phyloP scores from a whole-genome alignment of 345 rosid genomes.

The Dipteronia dyeriana region DNA sequence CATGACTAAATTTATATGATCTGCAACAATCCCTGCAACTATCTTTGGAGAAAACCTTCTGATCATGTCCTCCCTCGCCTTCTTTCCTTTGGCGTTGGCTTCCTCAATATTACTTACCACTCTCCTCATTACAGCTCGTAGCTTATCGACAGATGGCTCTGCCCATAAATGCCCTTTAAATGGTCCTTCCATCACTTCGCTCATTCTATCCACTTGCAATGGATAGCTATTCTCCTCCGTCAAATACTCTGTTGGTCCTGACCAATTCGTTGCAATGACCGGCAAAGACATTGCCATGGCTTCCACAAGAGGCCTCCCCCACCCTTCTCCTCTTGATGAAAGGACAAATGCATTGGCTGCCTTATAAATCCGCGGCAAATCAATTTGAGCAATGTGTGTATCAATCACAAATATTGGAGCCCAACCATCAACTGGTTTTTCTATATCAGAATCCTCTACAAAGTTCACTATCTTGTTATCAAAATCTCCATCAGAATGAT shows the following conservation, averaged over 20 bases:
- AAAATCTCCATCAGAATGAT: conserved; percentile 64
- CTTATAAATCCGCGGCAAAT: conserved; percentile 70
- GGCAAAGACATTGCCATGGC: conserved; percentile 94
- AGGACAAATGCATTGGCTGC: conserved; percentile 81
- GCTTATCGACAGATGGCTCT: conserved; percentile 67
- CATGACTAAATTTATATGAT: conserved; percentile 39
- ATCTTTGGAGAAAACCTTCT: conserved; percentile 67
- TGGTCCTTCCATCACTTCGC: conserved; percentile 72
- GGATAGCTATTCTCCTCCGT: conserved; percentile 73
- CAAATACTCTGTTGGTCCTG: conserved; percentile 79
- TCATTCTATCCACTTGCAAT: conserved; percentile 56
- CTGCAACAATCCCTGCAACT: conserved; percentile 58
- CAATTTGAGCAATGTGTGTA: conserved; percentile 65
- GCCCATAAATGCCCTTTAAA: conserved; percentile 83
- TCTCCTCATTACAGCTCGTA: conserved; percentile 61
- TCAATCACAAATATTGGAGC: conserved; percentile 61
- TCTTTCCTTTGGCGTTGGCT: conserved; percentile 55
- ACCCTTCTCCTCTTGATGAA: conserved; percentile 89
- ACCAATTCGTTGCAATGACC: conserved; percentile 81
- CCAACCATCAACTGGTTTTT: conserved; percentile 49
- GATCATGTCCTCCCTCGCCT: conserved; percentile 75
- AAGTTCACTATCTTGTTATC: conserved; percentile 73
- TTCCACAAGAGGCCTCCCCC: conserved; percentile 82
- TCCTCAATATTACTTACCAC: conserved; percentile 53
- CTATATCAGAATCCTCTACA: conserved; percentile 42